phyloP scores from a whole-genome alignment of 1,284 basidiomycete genomes.

The Ustilago sp. region DNA sequence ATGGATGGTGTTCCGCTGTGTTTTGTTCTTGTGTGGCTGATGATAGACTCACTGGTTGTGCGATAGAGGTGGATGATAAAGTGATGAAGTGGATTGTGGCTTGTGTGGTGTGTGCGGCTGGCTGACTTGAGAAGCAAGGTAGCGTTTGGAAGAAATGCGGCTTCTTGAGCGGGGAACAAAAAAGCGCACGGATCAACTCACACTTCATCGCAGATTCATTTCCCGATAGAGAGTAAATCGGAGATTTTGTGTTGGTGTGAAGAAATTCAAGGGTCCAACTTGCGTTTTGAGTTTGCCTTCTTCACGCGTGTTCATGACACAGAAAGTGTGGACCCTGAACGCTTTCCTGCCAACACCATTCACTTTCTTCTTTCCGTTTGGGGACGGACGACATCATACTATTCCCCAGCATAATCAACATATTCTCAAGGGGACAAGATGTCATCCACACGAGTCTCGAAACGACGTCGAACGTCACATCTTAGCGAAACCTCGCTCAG shows the following conservation, averaged over 20 bases:
- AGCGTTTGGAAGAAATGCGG: not conserved
- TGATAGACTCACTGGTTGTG: conserved; percentile 19
- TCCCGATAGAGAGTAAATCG: not conserved
- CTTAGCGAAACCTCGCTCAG: not conserved
- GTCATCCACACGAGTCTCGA: not conserved
- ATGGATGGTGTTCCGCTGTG: not conserved
- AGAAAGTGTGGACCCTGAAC: conserved; percentile 13
- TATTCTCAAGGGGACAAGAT: not conserved
- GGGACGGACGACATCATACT: conserved; percentile 2
- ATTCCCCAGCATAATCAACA: not conserved
- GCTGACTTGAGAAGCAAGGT: conserved; percentile 17
- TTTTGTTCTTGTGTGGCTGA: not conserved
- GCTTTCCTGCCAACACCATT: conserved; percentile 2
- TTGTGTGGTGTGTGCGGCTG: not conserved
- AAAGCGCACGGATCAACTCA: conserved; percentile 7
- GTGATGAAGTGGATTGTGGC: not conserved
- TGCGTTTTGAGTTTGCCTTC: not conserved
- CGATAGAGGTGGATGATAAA: not conserved
- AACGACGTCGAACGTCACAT: not conserved
- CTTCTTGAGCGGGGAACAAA: not conserved
- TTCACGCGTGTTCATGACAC: too few relatives aligned
- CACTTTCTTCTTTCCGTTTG: not conserved
- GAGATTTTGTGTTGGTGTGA: not conserved
- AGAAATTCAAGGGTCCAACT: conserved; percentile 18
- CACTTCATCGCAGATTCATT: not conserved